Conservation (phyloP, 805 yeast genomes). For the Candida germanica region DNA sequence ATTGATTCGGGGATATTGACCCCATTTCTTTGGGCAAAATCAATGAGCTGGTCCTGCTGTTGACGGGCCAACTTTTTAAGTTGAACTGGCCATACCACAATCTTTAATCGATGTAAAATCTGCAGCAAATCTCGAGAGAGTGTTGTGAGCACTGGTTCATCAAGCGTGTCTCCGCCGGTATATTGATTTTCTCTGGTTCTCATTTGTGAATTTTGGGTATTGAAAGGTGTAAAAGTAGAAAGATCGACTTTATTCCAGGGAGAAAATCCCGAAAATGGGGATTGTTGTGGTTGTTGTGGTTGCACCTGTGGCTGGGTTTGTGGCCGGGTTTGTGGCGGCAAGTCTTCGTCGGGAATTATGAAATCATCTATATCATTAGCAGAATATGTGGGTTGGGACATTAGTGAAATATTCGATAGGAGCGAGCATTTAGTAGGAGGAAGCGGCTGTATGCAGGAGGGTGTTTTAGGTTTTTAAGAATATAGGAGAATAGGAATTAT, state of each 20-base stretch:
- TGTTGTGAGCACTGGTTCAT: constrained; percentile 64
- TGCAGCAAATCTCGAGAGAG: constrained; percentile 38
- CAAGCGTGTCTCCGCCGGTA: constrained; percentile 68
- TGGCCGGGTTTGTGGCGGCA: background rate
- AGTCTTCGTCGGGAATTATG: constrained; percentile 35
- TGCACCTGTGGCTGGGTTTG: constrained; percentile 1
- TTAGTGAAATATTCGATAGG: no score
- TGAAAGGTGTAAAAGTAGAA: constrained; percentile 20
- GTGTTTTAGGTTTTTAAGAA: no score
- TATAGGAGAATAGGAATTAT: no score
- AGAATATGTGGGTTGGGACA: constrained; percentile 7
- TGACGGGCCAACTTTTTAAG: constrained; percentile 32
- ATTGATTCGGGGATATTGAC: constrained; percentile 35
- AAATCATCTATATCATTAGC: constrained; percentile 26
- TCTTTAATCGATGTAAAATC: constrained; percentile 33
- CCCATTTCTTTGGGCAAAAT: constrained; percentile 35
- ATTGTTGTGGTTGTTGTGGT: background rate
- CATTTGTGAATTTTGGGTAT: constrained; percentile 22
- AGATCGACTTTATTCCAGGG: constrained; percentile 24
- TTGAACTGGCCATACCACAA: constrained; percentile 46
- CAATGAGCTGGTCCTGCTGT: constrained; percentile 33
- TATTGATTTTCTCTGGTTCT: constrained; percentile 50
- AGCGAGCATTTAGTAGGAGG: no score
- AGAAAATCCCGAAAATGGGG: constrained; percentile 1
- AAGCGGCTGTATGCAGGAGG: no score